Evolutionary conservation across 2,329 filamentous ascomycete genomes (phyloP), one percentile per base, ranked within the genome.

Genomic region (Calycina herbarum): DNA sequence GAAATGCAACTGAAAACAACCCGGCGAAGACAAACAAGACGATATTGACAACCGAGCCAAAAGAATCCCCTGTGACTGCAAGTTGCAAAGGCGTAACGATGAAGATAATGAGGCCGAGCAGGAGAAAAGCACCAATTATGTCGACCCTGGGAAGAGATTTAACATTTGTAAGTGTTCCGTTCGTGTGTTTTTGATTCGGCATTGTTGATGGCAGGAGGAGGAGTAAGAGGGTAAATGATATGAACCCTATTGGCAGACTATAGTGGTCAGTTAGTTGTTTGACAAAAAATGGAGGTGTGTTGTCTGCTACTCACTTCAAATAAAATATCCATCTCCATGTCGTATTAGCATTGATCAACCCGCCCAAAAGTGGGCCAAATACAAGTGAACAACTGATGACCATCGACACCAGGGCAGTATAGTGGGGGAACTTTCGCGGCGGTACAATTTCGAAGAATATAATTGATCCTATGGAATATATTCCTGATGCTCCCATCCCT

Each of bases 251-350:
- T 64, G 57, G 24, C 11, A 20, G 15, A 17, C 15, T 57, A 17
- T 17, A 13, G 51, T n/a, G 3, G n/a, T 57, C 15, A n/a, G n/a
- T 24, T 57, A 2, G 51, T 17, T 31, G 29, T 17, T 13, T 17
- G 15, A 24, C 4, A 4, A 13, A 27, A 20, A 11, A 13, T 24
- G 11, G 10, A 58, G 17, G 1, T 17, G 5, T 17, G 3, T 58
- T 7, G 6, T 29, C 7, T 17, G 13, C 15, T 10, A 61, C 59
- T 31, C 51, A 61, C 59, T 61, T 61, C 27, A 61, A 24, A 11
- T 51, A n/a, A 20, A 61, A 61, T n/a, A 61, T 38, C 59, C 59
- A 61, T 51, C 59, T 29, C 59, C 59, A 61, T 2, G 24, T 54
- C 17, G 24, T 38, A 13, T 61, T 5, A 11, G 13, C 27, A 54